Conservation (phyloP, 768 basidiomycete genomes). For the Mycena maculata region DNA sequence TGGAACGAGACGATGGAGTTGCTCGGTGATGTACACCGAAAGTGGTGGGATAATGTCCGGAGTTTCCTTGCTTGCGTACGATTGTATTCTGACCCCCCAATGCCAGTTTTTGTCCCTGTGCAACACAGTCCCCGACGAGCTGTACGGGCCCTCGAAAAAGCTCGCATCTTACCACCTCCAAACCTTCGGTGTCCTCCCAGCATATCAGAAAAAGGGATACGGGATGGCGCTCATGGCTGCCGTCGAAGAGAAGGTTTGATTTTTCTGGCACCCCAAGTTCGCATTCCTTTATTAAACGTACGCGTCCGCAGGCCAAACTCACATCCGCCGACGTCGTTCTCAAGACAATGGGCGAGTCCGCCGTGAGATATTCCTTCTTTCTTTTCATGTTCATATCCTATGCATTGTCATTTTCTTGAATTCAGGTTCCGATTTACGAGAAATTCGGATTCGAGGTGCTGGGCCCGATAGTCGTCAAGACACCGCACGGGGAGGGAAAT, state of each 20-base stretch:
- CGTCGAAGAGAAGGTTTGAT: constrained; percentile 40
- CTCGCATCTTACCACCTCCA: constrained; percentile 44
- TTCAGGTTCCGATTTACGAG: constrained; percentile 1
- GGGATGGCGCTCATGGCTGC: constrained; percentile 41
- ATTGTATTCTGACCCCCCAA: not conserved
- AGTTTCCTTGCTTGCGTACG: constrained; percentile 37
- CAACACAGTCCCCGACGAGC: constrained; percentile 27
- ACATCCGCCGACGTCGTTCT: constrained; percentile 5
- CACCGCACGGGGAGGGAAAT: not conserved
- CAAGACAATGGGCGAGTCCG: not conserved
- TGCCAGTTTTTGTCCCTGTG: constrained; percentile 40
- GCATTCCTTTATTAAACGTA: not conserved
- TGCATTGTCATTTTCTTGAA: no score
- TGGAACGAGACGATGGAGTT: constrained; percentile 42
- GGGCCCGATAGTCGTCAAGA: not conserved
- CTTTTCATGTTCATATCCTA: not conserved
- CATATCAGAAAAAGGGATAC: constrained; percentile 46
- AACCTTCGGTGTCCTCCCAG: constrained; percentile 43
- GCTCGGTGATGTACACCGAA: constrained; percentile 29
- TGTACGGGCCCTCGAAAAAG: constrained; percentile 37
- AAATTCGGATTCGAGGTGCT: constrained; percentile 5
- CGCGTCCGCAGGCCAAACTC: not conserved
- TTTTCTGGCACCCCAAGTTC: not conserved
- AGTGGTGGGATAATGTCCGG: constrained; percentile 42
- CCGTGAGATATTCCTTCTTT: not conserved